phyloP scores from a whole-genome alignment of 1,284 basidiomycete species.

The Cutaneotrichosporon sp. region DNA sequence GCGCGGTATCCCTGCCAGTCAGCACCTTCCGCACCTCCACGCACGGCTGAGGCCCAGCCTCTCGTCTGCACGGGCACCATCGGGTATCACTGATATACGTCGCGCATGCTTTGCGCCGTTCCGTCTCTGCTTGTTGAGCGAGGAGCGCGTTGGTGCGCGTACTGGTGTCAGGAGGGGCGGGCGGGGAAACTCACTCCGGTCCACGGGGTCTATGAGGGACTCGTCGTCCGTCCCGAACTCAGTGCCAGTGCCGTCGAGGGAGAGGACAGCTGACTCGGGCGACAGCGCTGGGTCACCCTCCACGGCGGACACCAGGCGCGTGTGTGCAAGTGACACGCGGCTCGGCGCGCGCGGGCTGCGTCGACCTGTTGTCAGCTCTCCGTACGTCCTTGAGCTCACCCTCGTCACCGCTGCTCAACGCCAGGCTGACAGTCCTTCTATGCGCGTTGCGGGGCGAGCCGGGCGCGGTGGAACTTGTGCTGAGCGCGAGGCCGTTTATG shows the following conservation, averaged over 20 bases:
- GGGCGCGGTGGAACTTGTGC: not conserved
- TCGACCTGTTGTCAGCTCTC: not conserved
- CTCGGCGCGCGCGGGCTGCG: not conserved
- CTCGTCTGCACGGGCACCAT: constrained; percentile 9
- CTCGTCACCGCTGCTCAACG: constrained; percentile 10
- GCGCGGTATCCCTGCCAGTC: constrained; percentile 41
- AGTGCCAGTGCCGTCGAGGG: not conserved
- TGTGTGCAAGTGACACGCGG: not conserved
- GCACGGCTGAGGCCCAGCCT: constrained; percentile 40
- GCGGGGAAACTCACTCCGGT: constrained; percentile 28
- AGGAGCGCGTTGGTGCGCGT: constrained; percentile 20
- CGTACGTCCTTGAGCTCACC: not conserved
- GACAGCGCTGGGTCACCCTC: not conserved
- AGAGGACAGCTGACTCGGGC: not conserved
- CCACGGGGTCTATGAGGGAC: constrained; percentile 9
- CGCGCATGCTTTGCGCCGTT: not conserved
- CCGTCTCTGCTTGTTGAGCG: constrained; percentile 13
- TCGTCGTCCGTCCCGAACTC: constrained; percentile 5
- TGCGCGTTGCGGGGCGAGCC: not conserved
- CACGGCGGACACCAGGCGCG: not conserved
- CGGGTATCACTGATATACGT: constrained; percentile 25
- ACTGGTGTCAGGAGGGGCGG: constrained; percentile 11
- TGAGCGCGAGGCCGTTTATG: not conserved
- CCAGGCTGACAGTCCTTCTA: not conserved
- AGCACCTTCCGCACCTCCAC: constrained; percentile 9